phyloP scores from a whole-genome alignment of 371 early-diverging fungal genomes.

The Mucor lusitanicus region DNA sequence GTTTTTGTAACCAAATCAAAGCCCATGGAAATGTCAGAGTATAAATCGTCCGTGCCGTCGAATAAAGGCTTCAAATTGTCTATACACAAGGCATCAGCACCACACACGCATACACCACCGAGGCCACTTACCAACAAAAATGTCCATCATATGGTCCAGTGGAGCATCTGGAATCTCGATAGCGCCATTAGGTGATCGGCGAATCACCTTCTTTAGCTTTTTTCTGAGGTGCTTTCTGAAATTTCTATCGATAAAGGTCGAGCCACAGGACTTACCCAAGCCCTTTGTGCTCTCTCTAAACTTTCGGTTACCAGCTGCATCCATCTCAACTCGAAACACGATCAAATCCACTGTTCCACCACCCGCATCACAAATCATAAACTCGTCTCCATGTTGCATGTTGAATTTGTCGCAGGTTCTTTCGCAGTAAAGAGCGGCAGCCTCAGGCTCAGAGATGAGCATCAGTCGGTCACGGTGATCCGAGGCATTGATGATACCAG shows the following conservation, averaged over 20 bases:
- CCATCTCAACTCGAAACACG: constrained; percentile 43
- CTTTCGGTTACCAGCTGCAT: constrained; percentile 34
- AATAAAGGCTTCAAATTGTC: constrained; percentile 53
- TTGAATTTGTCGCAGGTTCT: constrained; percentile 58
- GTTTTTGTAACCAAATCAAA: constrained; percentile 47
- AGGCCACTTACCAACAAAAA: constrained; percentile 44
- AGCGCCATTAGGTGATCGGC: constrained; percentile 12
- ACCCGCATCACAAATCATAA: constrained; percentile 66
- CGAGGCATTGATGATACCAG: constrained; percentile 46
- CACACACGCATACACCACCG: background rate
- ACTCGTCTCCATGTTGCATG: constrained; percentile 57
- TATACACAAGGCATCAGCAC: background rate
- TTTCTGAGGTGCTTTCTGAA: constrained; percentile 56
- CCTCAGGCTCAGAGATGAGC: constrained; percentile 64
- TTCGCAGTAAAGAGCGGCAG: constrained; percentile 66
- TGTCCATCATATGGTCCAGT: constrained; percentile 50
- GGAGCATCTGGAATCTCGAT: constrained; percentile 39
- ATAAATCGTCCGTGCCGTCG: constrained; percentile 57
- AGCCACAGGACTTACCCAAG: constrained; percentile 58
- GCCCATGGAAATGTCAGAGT: constrained; percentile 49
- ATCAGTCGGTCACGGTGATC: constrained; percentile 58
- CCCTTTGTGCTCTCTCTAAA: constrained; percentile 59
- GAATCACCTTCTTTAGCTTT: constrained; percentile 41
- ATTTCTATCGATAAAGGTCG: constrained; percentile 54
- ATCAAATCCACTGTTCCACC: constrained; percentile 67